phyloP scores from a whole-genome alignment of 2,329 filamentous ascomycete species.

The Colletotrichum shisoi region DNA sequence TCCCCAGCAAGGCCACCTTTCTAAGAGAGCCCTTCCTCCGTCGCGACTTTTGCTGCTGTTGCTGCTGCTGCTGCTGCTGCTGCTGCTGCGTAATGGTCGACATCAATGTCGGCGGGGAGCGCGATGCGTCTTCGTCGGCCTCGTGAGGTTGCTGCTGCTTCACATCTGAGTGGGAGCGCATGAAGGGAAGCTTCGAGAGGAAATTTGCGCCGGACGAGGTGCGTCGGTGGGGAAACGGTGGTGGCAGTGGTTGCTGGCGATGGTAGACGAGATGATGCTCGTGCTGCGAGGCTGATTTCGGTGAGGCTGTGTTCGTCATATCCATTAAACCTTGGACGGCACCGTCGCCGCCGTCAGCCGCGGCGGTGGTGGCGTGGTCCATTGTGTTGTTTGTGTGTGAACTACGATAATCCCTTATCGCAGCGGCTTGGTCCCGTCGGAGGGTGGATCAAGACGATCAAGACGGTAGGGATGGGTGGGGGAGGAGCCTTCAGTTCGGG shows the following conservation, averaged over 20 bases:
- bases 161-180: constrained; percentile 57
- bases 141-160: constrained; percentile 42
- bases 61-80: constrained; percentile 52
- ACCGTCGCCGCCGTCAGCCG: neutral
- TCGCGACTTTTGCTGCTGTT: constrained; percentile 62
- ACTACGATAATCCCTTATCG: constrained; percentile 33
- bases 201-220: constrained; percentile 69
- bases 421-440: constrained; percentile 10
- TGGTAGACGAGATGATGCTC: neutral
- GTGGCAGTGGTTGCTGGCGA: neutral
- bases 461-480: constrained; percentile 22
- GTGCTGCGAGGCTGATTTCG: constrained; percentile 1
- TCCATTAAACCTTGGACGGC: constrained; percentile 4
- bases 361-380: constrained; percentile 12
- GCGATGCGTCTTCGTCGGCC: constrained; percentile 48
- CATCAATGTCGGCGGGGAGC: constrained; percentile 43
- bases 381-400: constrained; percentile 23
- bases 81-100: constrained; percentile 49
- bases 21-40: constrained; percentile 84
- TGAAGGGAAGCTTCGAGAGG: constrained; percentile 73
- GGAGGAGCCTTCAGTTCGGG: constrained; percentile 2
- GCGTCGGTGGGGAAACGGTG: constrained; percentile 47
- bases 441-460: constrained; percentile 22
- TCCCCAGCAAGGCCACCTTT: constrained; percentile 84
- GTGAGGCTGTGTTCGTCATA: constrained; percentile 4